phyloP scores from a whole-genome alignment of 495 filamentous ascomycete species.

The Parathielavia hyrcaniae region DNA sequence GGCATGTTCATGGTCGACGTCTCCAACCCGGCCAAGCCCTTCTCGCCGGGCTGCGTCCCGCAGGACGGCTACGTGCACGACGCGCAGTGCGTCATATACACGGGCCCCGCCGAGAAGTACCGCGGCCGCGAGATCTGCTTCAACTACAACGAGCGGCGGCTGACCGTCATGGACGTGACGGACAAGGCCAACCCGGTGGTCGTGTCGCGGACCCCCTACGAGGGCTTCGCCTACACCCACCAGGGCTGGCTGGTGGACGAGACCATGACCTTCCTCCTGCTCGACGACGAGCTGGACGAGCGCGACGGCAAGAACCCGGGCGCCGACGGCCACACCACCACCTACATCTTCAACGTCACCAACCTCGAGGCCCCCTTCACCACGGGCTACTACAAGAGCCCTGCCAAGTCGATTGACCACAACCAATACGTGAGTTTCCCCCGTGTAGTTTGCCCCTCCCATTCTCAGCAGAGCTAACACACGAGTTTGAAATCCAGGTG shows the following conservation, averaged over 20 bases:
- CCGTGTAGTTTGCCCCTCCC: neutral
- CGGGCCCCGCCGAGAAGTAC: conserved; percentile 50
- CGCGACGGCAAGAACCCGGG: conserved; percentile 41
- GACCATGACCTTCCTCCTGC: conserved; percentile 50
- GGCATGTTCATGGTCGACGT: conserved; percentile 54
- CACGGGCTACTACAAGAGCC: conserved; percentile 50
- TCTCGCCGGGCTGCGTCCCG: conserved; percentile 46
- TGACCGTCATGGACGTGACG: conserved; percentile 49
- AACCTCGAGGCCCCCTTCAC: conserved; percentile 45
- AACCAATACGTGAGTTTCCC: conserved; percentile 47
- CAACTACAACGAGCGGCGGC: conserved; percentile 50
- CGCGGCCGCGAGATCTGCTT: conserved; percentile 54
- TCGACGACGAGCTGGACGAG: conserved; percentile 60
- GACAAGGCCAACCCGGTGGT: conserved; percentile 44
- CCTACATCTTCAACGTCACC: conserved; percentile 54
- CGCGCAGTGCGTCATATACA: conserved; percentile 55
- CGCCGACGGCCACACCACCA: conserved; percentile 42
- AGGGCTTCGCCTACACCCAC: conserved; percentile 54
- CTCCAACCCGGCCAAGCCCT: conserved; percentile 44
- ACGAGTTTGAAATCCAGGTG: conserved; percentile 22
- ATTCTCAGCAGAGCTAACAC: neutral
- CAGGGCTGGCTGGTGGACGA: conserved; percentile 56
- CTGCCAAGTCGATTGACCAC: conserved; percentile 51
- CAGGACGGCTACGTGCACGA: conserved; percentile 57
- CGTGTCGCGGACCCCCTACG: conserved; percentile 52